Evolutionary conservation across 805 yeast species (phyloP), one percentile per base, ranked within the genome.

Genomic region (Cyberlindnera euphorbiiphila): DNA sequence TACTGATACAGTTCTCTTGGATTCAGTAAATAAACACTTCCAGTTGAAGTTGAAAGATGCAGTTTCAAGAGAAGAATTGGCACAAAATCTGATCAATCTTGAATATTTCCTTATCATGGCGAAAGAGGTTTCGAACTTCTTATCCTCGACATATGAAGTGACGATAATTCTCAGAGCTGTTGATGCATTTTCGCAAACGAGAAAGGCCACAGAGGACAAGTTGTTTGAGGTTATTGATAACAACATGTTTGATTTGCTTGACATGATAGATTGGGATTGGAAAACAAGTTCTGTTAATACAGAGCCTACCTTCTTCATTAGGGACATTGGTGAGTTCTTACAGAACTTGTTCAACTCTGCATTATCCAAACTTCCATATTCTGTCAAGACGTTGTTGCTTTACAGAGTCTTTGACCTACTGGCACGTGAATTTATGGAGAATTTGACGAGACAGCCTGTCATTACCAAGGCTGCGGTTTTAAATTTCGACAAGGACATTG

Each of bases 221-320:
- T 72, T 93, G 43, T 88, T 89, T 57, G 77, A 78, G 41, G 71
- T 87, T 69, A 86, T 93, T 39, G 95, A 91, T 55, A 70, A 73
- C 25, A 85, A 85, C 47, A 80, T 91, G 26, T 74, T 76, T 40
- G 91, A 81, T 60, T 75, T 91, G 47, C 66, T 91, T 47, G 96
- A 85, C 39, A 75, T 85, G 64, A 83, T 86, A 18, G 94, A 85
- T 45, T 85, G 85, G 61, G 85, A 88, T 54, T 91, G 97, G 96
- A 60, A 65, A 14, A 72, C 89, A 0, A 65, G 60, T 4, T 54
- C 50, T 9, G 50, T 67, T 10, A 74, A 76, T 46, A 58, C 51
- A 1, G 84, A 79, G 39, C 93, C 96, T 12, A 81, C 84, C 47
- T 71, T 71, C 49, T 81, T 81, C 35, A 75, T 91, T 39, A 75